A percentile compares a stretch with the other conserved stretches of the same genome.
phyloP scores from a whole-genome alignment of 1,139 yeast species.

The Scheffersomyces insectosa region DNA sequence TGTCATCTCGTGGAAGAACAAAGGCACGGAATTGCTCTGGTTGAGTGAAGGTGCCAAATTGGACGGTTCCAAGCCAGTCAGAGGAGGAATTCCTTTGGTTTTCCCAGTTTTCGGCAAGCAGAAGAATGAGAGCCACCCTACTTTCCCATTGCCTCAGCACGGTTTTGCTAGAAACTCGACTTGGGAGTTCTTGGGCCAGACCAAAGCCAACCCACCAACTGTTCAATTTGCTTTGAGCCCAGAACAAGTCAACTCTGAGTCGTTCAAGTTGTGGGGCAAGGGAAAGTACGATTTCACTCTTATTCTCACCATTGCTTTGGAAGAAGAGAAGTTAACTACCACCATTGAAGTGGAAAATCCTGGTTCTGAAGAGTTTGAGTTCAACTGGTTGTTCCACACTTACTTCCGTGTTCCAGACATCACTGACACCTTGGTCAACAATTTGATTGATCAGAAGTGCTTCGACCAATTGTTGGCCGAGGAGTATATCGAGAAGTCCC shows the following conservation, averaged over 20 bases:
- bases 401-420: slow-evolving; percentile 76
- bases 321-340: slow-evolving; percentile 57
- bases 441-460: slow-evolving; percentile 69
- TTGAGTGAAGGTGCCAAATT: slow-evolving; percentile 71
- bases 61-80: slow-evolving; percentile 89
- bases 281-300: slow-evolving; percentile 71
- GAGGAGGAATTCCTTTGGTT: slow-evolving; percentile 96
- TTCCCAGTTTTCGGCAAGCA: slow-evolving; percentile 92
- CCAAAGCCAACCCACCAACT: slow-evolving; percentile 54
- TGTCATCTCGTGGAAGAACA: slow-evolving; percentile 71
- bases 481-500: slow-evolving; percentile 67
- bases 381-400: slow-evolving; percentile 96
- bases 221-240: slow-evolving; percentile 91
- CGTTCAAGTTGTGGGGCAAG: slow-evolving; percentile 55
- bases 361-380: slow-evolving; percentile 65
- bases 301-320: slow-evolving; percentile 64
- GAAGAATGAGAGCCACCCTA: slow-evolving; percentile 37
- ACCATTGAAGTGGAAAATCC: slow-evolving; percentile 74
- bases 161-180: slow-evolving; percentile 88
- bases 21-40: slow-evolving; percentile 69
- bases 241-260: slow-evolving; percentile 66
- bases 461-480: slow-evolving; percentile 71
- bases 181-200: slow-evolving; percentile 94
- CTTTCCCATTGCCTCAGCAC: slow-evolving; percentile 76
- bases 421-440: slow-evolving; percentile 72